These are phyloP conservation scores for Lipomyces kockii DNA, from an alignment of 805 yeast genomes.

Conservation along the genomic window DNA sequence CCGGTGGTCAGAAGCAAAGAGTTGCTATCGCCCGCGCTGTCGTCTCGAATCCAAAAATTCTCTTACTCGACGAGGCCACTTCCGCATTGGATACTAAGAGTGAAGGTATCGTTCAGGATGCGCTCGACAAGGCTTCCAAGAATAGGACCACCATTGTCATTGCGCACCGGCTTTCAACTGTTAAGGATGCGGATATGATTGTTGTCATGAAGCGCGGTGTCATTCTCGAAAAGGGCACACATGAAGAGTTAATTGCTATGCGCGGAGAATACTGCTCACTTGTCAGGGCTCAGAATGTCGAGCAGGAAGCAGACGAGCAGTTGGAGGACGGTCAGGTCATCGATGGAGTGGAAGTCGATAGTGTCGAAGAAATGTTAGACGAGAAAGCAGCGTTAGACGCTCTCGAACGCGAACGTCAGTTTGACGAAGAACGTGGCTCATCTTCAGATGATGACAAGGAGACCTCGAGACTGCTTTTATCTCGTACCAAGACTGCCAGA, in stretches of 20 bases:
- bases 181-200: conserved; percentile 54
- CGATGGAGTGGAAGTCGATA: conserved; percentile 1
- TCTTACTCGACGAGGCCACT: conserved; percentile 69
- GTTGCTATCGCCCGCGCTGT: conserved; percentile 67
- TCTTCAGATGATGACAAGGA: background rate
- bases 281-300: conserved; percentile 41
- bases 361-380: conserved; percentile 10
- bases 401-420: background rate
- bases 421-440: background rate
- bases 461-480: conserved; percentile 19
- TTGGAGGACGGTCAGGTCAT: conserved; percentile 9
- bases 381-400: conserved; percentile 3
- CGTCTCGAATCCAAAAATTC: conserved; percentile 57
- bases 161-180: conserved; percentile 58
- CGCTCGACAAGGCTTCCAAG: conserved; percentile 47
- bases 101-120: conserved; percentile 63
- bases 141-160: conserved; percentile 62
- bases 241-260: conserved; percentile 41
- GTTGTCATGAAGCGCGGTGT: conserved; percentile 53
- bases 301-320: conserved; percentile 12
- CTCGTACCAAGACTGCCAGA: conserved; percentile 22
- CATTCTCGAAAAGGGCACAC: conserved; percentile 50
- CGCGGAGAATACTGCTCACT: conserved; percentile 40
- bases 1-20: conserved; percentile 74
- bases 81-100: conserved; percentile 68